phyloP scores from a whole-genome alignment of 257 asterid species.

The Ilex asprella region DNA sequence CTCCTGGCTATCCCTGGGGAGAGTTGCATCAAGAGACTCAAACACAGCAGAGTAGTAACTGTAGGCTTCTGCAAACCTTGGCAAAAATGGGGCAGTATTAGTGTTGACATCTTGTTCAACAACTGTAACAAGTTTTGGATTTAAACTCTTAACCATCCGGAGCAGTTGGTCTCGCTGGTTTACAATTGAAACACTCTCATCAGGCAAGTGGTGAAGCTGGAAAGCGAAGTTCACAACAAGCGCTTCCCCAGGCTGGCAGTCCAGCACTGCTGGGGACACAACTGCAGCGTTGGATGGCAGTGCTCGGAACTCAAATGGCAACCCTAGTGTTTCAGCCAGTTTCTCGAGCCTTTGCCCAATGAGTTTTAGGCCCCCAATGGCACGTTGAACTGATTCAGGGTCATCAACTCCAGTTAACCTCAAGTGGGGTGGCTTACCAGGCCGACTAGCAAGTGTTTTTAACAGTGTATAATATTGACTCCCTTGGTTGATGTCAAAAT shows the following conservation, averaged over 20 bases:
- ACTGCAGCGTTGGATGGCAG: slow-evolving; percentile 59
- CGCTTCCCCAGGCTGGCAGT: slow-evolving; percentile 59
- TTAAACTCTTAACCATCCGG: slow-evolving; percentile 77
- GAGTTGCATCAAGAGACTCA: slow-evolving; percentile 82
- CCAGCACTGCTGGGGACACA: slow-evolving; percentile 47
- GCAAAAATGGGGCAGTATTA: slow-evolving; percentile 73
- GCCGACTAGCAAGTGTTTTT: slow-evolving; percentile 53
- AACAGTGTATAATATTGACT: slow-evolving; percentile 86
- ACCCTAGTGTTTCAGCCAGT: slow-evolving; percentile 51
- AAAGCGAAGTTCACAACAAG: slow-evolving; percentile 79
- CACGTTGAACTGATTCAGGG: slow-evolving; percentile 87
- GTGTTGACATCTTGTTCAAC: slow-evolving; percentile 93
- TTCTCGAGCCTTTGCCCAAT: slow-evolving; percentile 69
- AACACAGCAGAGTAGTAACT: slow-evolving; percentile 71
- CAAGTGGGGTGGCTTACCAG: slow-evolving; percentile 48
- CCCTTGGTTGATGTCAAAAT: slow-evolving; percentile 91
- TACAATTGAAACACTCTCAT: slow-evolving; percentile 79
- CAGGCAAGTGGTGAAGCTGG: slow-evolving; percentile 98
- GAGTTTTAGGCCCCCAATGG: slow-evolving; percentile 56
- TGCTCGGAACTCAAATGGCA: slow-evolving; percentile 63
- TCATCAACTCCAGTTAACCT: slow-evolving; percentile 83
- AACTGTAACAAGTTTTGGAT: slow-evolving; percentile 74
- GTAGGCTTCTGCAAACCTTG: slow-evolving; percentile 75
- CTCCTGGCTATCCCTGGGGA: slow-evolving; percentile 66
- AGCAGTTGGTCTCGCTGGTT: slow-evolving; percentile 83